Evolutionary conservation across 306 rosid genomes (phyloP), one percentile per base, ranked within the genome.

Genomic region (Prunus dulcis): DNA sequence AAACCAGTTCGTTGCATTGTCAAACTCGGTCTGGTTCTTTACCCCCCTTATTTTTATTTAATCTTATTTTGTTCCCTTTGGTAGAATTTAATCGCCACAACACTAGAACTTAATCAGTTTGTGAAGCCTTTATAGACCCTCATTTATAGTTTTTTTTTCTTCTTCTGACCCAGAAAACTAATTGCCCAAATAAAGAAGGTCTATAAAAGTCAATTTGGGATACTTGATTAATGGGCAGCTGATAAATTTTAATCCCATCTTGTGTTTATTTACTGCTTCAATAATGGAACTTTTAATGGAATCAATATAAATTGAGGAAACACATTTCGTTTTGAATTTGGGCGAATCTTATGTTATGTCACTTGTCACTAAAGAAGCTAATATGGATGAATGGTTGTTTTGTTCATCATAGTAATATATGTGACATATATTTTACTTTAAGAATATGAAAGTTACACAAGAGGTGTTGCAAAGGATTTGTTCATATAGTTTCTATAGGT

Each of bases 1-100:
- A 79, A 74, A 74, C 80, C 95, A 70, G 82, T 94, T 80, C 96
- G 93, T 71, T 91, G 97, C 85, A 92, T 94, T 69, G 92, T 94
- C 28, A 94, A 94, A 85, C 87, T 94, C 18, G 97, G 97, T 93
- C 20, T 27, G 84, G 17, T 65, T 23, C 32, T 73, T 81, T 50
- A 5, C 61, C 46, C 52, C 2, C 2, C 58, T 12, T 50, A 30
- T 14, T 20, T 56, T 27, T 18, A 2, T 22, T 52, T 6, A 52
- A 18, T 52, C 25, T 27, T 60, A 23, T 0, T 60, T 60, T 10
- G 25, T 12, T 7, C 34, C 45, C n/a, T 14, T 15, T 62, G 45
- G 41, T 28, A 62, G 43, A 62, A 17, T 64, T 74, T n/a, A 32
- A 72, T 65, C 45, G 12, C 23, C 67, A 43, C 13, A 5, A 38